Evolutionary conservation across 2,329 filamentous ascomycete species (phyloP).

Genomic region (Thelonectria blattea): DNA sequence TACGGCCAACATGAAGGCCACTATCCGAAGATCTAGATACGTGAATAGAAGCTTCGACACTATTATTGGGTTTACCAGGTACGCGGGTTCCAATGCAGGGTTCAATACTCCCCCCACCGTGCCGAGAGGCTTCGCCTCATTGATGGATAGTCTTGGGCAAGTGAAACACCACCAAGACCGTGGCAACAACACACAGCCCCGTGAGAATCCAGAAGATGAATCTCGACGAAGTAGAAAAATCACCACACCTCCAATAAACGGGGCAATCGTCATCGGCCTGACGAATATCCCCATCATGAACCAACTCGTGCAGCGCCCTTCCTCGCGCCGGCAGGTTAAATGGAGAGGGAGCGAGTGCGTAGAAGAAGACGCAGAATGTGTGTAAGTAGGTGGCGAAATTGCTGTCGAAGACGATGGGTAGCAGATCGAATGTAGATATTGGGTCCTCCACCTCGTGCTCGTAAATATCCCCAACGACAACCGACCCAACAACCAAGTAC

Average conservation of each 20-base stretch:
- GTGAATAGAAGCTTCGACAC: slow-evolving; percentile 25
- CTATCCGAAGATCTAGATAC: slow-evolving; percentile 69
- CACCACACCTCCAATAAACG: slow-evolving; percentile 71
- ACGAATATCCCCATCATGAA: slow-evolving; percentile 70
- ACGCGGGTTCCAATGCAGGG: background rate
- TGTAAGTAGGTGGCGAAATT: background rate
- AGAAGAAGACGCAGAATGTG: background rate
- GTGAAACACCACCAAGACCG: slow-evolving; percentile 62
- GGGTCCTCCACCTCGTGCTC: slow-evolving; percentile 15
- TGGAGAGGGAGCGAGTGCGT: slow-evolving; percentile 1
- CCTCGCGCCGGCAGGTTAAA: too few relatives aligned
- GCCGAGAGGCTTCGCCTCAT: slow-evolving; percentile 37
- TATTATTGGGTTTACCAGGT: slow-evolving; percentile 11
- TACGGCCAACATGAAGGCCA: slow-evolving; percentile 62
- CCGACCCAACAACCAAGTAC: slow-evolving; percentile 70
- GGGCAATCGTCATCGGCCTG: slow-evolving; percentile 67
- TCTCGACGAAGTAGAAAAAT: slow-evolving; percentile 72
- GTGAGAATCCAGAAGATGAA: slow-evolving; percentile 75
- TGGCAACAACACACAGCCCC: slow-evolving; percentile 62
- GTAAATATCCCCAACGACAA: slow-evolving; percentile 61
- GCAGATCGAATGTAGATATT: slow-evolving; percentile 10
- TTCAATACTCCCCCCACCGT: background rate
- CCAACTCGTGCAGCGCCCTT: slow-evolving; percentile 70
- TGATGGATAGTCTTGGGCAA: slow-evolving; percentile 73
- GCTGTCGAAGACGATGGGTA: slow-evolving; percentile 1